Evolutionary conservation across 1,284 basidiomycete genomes (phyloP).

Genomic region (Boletus coffeatus): DNA sequence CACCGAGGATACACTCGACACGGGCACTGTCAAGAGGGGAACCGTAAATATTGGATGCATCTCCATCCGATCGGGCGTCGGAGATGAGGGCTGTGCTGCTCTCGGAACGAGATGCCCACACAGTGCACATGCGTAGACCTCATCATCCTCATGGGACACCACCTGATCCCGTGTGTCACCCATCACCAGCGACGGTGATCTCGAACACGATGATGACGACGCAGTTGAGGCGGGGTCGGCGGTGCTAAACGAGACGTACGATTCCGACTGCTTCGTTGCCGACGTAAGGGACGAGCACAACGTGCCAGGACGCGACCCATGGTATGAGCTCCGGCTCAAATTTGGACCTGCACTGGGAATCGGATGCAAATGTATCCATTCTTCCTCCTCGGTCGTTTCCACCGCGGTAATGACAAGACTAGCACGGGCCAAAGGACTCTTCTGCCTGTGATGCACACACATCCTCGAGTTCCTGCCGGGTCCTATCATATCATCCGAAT

Average conservation of each 20-base stretch:
- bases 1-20: background rate
- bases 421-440: slow-evolving; percentile 9
- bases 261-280: slow-evolving; percentile 19
- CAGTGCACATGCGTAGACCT: slow-evolving; percentile 7
- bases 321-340: background rate
- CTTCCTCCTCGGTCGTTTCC: slow-evolving; percentile 10
- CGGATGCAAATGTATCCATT: background rate
- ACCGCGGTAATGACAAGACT: background rate
- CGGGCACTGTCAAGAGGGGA: slow-evolving; percentile 24
- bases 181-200: slow-evolving; percentile 7
- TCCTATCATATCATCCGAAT: slow-evolving; percentile 1
- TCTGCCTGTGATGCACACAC: slow-evolving; percentile 7
- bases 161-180: slow-evolving; percentile 2
- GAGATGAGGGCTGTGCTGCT: background rate
- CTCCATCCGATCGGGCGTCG: background rate
- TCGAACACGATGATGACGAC: slow-evolving; percentile 13
- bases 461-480: background rate
- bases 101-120: slow-evolving; percentile 18
- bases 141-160: background rate
- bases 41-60: slow-evolving; percentile 30
- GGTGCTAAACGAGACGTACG: slow-evolving; percentile 23
- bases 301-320: slow-evolving; percentile 19
- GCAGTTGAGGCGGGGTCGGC: slow-evolving; percentile 17
- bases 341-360: slow-evolving; percentile 1
- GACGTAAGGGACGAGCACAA: slow-evolving; percentile 19